phyloP scores from a whole-genome alignment of 2,329 filamentous ascomycete genomes.

The Colletotrichum trifolii region DNA sequence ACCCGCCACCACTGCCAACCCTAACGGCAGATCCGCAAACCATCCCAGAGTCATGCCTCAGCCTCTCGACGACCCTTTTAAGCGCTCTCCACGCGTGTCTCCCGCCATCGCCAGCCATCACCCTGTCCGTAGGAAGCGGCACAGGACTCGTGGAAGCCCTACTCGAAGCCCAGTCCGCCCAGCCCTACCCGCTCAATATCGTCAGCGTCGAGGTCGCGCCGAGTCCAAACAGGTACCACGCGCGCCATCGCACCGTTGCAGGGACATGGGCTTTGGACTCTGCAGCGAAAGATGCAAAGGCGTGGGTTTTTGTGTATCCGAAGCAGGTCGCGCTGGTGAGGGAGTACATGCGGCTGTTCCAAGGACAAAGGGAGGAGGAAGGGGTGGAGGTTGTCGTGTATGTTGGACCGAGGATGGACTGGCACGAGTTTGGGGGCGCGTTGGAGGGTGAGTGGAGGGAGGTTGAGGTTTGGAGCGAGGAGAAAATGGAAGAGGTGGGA shows the following conservation, averaged over 20 bases:
- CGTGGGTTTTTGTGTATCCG: slow-evolving; percentile 49
- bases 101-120: slow-evolving; percentile 5
- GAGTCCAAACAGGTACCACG: slow-evolving; percentile 1
- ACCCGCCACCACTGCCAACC: slow-evolving; percentile 3
- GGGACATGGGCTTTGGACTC: slow-evolving; percentile 46
- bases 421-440: slow-evolving; percentile 14
- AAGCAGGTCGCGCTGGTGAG: slow-evolving; percentile 44
- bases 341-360: slow-evolving; percentile 40
- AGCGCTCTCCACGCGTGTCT: slow-evolving; percentile 33
- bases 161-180: slow-evolving; percentile 32
- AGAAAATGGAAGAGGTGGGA: slow-evolving; percentile 25
- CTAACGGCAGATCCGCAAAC: slow-evolving; percentile 15
- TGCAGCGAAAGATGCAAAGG: slow-evolving; percentile 40
- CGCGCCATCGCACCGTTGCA: slow-evolving; percentile 41
- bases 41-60: slow-evolving; percentile 44
- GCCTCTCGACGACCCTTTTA: slow-evolving; percentile 42
- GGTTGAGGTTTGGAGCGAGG: slow-evolving; percentile 20
- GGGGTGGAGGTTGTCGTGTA: slow-evolving; percentile 16
- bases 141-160: slow-evolving; percentile 45
- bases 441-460: background rate
- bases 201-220: slow-evolving; percentile 33
- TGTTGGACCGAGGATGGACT: slow-evolving; percentile 28
- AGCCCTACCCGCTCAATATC: slow-evolving; percentile 18
- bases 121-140: slow-evolving; percentile 46
- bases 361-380: too few relatives aligned